Evolutionary conservation across 1,139 yeast species (phyloP).

Genomic region (Sporopachydermia cereana): DNA sequence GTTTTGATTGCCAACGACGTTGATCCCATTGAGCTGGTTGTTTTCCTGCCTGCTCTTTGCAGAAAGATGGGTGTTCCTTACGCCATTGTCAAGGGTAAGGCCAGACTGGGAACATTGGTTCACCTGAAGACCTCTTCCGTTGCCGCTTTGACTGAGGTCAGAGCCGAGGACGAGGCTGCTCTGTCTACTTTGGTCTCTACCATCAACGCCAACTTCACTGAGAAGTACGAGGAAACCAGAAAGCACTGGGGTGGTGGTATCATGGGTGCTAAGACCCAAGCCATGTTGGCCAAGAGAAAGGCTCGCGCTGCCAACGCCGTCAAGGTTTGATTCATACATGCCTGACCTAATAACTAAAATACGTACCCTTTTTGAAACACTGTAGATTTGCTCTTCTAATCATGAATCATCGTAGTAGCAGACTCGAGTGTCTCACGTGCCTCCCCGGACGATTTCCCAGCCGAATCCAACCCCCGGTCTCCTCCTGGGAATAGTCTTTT

Average conservation of each 20-base stretch:
- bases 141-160: conserved; percentile 93
- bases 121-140: conserved; percentile 96
- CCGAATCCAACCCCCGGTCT: too few relatives aligned
- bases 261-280: conserved; percentile 87
- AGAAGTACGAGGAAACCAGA: conserved; percentile 89
- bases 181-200: conserved; percentile 87
- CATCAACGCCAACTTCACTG: conserved; percentile 82
- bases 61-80: conserved; percentile 99
- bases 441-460: too few relatives aligned
- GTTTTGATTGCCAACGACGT: conserved; percentile 97
- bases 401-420: too few relatives aligned
- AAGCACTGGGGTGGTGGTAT: conserved; percentile 99
- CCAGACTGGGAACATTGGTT: conserved; percentile 94
- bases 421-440: too few relatives aligned
- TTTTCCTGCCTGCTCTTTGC: conserved; percentile 96
- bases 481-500: too few relatives aligned
- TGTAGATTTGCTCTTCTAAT: too few relatives aligned
- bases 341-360: too few relatives aligned
- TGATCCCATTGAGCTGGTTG: conserved; percentile 95
- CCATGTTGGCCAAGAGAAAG: conserved; percentile 50
- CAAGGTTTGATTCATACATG: conserved; percentile 28
- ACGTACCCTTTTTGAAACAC: too few relatives aligned
- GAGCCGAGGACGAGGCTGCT: conserved; percentile 87
- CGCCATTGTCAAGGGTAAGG: conserved; percentile 97
- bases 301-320: conserved; percentile 35